Conservation (phyloP, 805 yeast genomes). For the Lipomyces oligophaga region DNA sequence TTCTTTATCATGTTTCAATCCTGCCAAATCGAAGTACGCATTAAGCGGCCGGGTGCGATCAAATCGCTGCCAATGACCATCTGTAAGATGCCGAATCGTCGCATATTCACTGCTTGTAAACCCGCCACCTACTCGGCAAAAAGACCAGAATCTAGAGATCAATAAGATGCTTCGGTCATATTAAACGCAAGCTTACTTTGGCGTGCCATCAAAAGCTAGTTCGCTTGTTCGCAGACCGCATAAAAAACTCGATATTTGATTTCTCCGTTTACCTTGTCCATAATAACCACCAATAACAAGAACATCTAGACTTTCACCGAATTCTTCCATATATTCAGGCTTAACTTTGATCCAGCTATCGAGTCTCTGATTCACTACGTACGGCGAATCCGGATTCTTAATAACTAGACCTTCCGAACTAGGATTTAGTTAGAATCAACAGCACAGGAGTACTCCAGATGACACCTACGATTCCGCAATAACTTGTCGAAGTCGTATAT, state of each 20-base stretch:
- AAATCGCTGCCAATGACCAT: conserved; percentile 57
- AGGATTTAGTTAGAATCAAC: conserved; percentile 23
- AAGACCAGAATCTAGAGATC: conserved; percentile 49
- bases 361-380: conserved; percentile 57
- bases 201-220: conserved; percentile 6
- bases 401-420: conserved; percentile 79
- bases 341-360: conserved; percentile 83
- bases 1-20: conserved; percentile 30
- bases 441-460: neutral
- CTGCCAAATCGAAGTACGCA: conserved; percentile 29
- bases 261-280: conserved; percentile 53
- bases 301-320: conserved; percentile 82
- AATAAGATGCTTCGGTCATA: neutral
- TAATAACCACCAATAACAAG: conserved; percentile 73
- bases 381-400: conserved; percentile 57
- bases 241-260: conserved; percentile 50
- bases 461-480: conserved; percentile 39
- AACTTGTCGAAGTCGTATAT: conserved; percentile 52
- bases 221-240: conserved; percentile 59
- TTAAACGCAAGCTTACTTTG: conserved; percentile 2
- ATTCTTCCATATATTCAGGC: conserved; percentile 82
- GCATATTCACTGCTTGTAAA: conserved; percentile 60
- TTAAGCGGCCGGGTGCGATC: conserved; percentile 43
- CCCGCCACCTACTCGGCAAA: conserved; percentile 83
- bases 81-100: conserved; percentile 53